phyloP scores from a whole-genome alignment of 2,329 filamentous ascomycete genomes.

The Fusarium subtropicale region DNA sequence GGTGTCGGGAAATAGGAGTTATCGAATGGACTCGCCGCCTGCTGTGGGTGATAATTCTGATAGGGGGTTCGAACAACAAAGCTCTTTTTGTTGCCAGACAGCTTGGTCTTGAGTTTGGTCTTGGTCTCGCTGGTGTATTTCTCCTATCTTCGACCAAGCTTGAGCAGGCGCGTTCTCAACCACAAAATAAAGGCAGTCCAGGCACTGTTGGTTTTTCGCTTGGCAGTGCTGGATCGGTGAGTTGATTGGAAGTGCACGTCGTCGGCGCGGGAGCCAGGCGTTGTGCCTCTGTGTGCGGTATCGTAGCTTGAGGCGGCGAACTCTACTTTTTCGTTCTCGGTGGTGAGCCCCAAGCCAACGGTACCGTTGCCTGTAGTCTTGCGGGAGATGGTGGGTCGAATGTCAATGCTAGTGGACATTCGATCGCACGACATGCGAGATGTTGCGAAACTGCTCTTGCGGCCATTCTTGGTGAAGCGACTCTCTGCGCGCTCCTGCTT shows the following conservation, averaged over 20 bases:
- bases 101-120: constrained; percentile 28
- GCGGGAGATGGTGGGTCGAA: constrained; percentile 47
- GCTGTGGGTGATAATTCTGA: constrained; percentile 19
- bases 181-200: constrained; percentile 74
- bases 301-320: constrained; percentile 63
- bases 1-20: constrained; percentile 26
- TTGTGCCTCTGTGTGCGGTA: constrained; percentile 51
- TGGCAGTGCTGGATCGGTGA: constrained; percentile 61
- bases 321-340: constrained; percentile 56
- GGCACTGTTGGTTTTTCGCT: constrained; percentile 69
- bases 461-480: constrained; percentile 61
- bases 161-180: constrained; percentile 66
- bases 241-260: constrained; percentile 59
- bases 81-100: constrained; percentile 22
- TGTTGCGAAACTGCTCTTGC: constrained; percentile 54
- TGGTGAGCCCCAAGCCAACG: constrained; percentile 30
- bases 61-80: constrained; percentile 27
- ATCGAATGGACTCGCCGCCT: constrained; percentile 13
- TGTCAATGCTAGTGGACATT: constrained; percentile 48
- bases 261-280: constrained; percentile 51
- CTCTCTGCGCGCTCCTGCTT: constrained; percentile 69
- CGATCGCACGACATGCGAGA: constrained; percentile 52
- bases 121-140: constrained; percentile 38
- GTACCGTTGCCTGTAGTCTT: constrained; percentile 43
- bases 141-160: constrained; percentile 55